Conservation (phyloP, 495 filamentous ascomycete genomes). For the Neurospora sp. region DNA sequence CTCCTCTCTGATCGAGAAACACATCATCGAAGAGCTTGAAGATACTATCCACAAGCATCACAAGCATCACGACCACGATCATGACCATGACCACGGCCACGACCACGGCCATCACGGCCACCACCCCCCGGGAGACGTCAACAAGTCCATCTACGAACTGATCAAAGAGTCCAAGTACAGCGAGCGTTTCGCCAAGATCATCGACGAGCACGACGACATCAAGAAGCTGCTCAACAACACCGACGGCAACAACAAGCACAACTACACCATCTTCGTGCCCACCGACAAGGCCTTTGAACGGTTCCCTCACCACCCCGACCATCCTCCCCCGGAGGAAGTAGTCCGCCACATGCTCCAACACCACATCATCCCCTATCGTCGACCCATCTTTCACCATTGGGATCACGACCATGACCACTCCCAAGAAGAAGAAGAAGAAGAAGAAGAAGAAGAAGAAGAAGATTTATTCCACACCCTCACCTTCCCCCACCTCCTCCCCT, state of each 20-base stretch:
- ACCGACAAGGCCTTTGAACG: constrained; percentile 63
- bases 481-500: constrained; percentile 46
- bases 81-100: background rate
- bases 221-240: constrained; percentile 61
- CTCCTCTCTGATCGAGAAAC: constrained; percentile 5
- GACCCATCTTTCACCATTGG: background rate
- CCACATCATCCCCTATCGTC: background rate
- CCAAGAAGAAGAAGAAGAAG: constrained; percentile 49
- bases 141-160: constrained; percentile 72
- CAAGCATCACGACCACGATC: constrained; percentile 22
- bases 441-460: constrained; percentile 44
- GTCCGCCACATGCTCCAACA: background rate
- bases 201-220: constrained; percentile 61
- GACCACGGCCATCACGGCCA: constrained; percentile 3
- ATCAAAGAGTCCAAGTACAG: constrained; percentile 66
- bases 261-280: constrained; percentile 74
- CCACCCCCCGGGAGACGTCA: constrained; percentile 20
- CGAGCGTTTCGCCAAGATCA: constrained; percentile 59
- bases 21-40: constrained; percentile 5
- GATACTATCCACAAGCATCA: constrained; percentile 16
- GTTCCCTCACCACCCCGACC: constrained; percentile 45
- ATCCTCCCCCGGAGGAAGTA: background rate
- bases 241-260: constrained; percentile 26
- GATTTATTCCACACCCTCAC: constrained; percentile 63
- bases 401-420: constrained; percentile 13